These are phyloP conservation scores for Lactarius sp. DNA, from an alignment of 768 basidiomycete genomes.

Conservation along the genomic window DNA sequence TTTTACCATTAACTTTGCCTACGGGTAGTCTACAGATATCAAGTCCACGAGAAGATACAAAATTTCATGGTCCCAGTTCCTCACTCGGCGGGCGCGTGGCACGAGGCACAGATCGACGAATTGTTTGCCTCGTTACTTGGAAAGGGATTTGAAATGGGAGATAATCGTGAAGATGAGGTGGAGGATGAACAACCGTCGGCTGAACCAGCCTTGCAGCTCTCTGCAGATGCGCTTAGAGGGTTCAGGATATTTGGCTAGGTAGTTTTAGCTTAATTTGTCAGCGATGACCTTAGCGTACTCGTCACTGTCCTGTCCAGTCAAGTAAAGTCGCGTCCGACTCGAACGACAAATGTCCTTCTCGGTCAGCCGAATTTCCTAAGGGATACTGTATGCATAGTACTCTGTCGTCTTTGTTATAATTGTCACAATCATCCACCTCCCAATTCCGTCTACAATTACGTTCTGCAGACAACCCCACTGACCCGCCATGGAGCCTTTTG, in stretches of 20 bases:
- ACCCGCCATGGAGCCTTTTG: constrained; percentile 34
- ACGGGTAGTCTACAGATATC: constrained; percentile 51
- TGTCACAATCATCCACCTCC: neutral
- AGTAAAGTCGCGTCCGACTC: no score
- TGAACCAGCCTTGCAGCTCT: neutral
- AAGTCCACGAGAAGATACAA: constrained; percentile 92
- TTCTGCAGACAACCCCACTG: neutral
- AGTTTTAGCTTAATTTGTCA: constrained; percentile 11
- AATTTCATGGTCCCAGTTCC: constrained; percentile 95
- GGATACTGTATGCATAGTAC: neutral
- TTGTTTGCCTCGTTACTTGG: constrained; percentile 86
- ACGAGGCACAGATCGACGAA: constrained; percentile 95
- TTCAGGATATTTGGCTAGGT: constrained; percentile 5
- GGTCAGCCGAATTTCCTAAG: no score
- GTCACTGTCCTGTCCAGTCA: neutral
- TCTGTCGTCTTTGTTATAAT: neutral
- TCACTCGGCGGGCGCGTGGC: constrained; percentile 62
- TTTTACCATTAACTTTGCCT: neutral
- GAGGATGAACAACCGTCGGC: neutral
- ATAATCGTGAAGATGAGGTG: neutral
- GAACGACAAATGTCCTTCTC: no score
- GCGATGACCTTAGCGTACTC: neutral
- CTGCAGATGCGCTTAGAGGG: neutral
- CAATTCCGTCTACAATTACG: neutral
- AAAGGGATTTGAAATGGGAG: constrained; percentile 38